Base-by-base conservation (phyloP, 306 rosid genomes). In the Begonia fuchsioides region DNA sequence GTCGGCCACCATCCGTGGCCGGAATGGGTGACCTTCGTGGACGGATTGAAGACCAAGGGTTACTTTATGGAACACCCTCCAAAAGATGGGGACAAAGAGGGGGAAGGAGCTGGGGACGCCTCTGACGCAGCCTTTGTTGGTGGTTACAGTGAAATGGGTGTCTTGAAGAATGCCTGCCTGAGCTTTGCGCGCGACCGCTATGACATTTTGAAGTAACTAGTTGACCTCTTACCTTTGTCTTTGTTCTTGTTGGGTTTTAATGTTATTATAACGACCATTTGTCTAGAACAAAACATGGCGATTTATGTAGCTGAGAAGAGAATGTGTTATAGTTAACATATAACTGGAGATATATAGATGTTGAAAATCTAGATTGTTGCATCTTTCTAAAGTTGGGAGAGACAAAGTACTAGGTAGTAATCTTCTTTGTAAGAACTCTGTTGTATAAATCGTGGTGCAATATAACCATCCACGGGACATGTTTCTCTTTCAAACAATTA, bases 1-100 rank as follows among this genome's bases (percentile, higher is more conserved):
- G 56, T 16, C 26, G 50, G 12, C 3, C 64, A 38, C 50, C 97
- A 90, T 61, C 95, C 98, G 2, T 90, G 96, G 98, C 81, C 93
- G 5, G 98, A 90, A 71, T 90, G 94, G 95, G 64, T 85, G 59
- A 74, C 83, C 13, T 90, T 90, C 69, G 68, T 90, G 9, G 96
- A 90, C 62, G 71, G 79, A 18, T 57, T 90, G 73, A 77, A 17
- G 56, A 54, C 68, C 56, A 76, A 64, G 50, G 95, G 96, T 19
- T 85, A 90, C 68, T 70, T 90, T 15, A 38, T 54, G 43, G 69
- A 75, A 49, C 13, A 70, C 43, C 43, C 60, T 54, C 3, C 63
- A 20, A 53, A 58, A 40, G 55, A 58, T 10, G 67, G 15, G 17
- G 50, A 43, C 35, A 54, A 40, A 54, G 68, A 65, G 47, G 76